Evolutionary conservation across 345 rosid genomes (phyloP), one percentile per base, ranked within the genome.

Genomic region (Populus alba): DNA sequence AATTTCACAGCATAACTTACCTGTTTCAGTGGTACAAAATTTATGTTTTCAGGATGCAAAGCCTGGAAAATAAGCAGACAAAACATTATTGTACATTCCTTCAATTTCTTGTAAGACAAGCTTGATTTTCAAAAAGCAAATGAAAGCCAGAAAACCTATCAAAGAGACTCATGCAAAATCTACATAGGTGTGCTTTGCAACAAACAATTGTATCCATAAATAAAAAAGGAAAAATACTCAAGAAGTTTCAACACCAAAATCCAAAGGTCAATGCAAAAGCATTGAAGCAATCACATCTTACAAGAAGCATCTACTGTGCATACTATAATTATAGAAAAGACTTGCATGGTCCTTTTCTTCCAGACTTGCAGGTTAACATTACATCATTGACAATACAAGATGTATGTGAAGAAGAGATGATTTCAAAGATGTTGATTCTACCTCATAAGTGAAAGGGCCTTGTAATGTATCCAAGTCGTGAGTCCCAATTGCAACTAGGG

Each of bases 381-480:
- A 7, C 23, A 53, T 18, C 20, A 53, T 53, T 20, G 59, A 53
- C 23, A 53, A n/a, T 51, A 73, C 43, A 25, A 35, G 5, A 70
- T 8, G 2, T 63, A 20, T 33, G 38, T 72, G 23, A 27, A 55
- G 37, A 38, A 41, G n/a, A 51, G 38, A 8, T 17, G 25, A 18
- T 39, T 9, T 49, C 67, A 1, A 1, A 75, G 70, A 71, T 68
- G 27, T 25, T 70, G 80, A 73, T 70, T 87, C 51, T 63, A 92
- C 99, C 98, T 94, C 99, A 81, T 94, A 94, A 13, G 97, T 89
- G 87, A 96, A 94, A 77, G 97, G 97, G 53, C 92, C 98, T 81
- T 91, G 83, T 79, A 96, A 82, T 3, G 90, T 90, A 82, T 95
- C 99, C 86, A 95, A 85, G 85, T 95, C 99, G 87, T 95, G 99